Conservation (phyloP, 306 rosid species). For the Rosa multiflora region DNA sequence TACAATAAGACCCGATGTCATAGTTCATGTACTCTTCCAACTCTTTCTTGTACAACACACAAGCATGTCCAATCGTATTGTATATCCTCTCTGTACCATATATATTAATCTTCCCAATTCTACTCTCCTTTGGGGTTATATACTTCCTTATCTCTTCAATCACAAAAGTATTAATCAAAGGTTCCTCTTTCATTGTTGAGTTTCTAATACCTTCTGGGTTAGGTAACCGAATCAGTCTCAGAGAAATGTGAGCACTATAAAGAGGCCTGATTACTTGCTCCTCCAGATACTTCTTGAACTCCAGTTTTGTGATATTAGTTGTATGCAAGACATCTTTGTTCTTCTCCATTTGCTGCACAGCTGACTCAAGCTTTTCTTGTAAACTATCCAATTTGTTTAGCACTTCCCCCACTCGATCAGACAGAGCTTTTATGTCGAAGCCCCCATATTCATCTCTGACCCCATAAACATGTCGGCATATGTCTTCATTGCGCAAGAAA, state of each 20-base stretch:
- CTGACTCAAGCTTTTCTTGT: constrained; percentile 67
- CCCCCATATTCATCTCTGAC: constrained; percentile 41
- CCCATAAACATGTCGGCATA: constrained; percentile 51
- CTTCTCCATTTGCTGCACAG: constrained; percentile 57
- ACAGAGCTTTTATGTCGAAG: constrained; percentile 58
- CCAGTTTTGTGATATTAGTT: constrained; percentile 35
- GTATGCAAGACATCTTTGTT: constrained; percentile 37
- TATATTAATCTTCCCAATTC: constrained; percentile 54
- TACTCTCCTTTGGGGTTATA: constrained; percentile 78
- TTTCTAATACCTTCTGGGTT: constrained; percentile 45
- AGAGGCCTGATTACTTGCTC: constrained; percentile 79
- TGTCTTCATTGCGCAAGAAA: constrained; percentile 60
- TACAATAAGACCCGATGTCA: constrained; percentile 89
- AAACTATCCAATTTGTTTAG: constrained; percentile 53
- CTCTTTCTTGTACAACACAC: constrained; percentile 65
- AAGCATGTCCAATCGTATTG: constrained; percentile 90
- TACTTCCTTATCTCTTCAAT: constrained; percentile 88
- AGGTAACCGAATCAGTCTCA: constrained; percentile 68
- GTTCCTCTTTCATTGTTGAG: constrained; percentile 58
- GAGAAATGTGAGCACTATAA: constrained; percentile 61
- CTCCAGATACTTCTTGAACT: constrained; percentile 56
- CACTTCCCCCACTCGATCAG: constrained; percentile 65
- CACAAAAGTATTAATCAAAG: constrained; percentile 68
- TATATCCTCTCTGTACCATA: constrained; percentile 59
- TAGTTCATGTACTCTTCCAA: constrained; percentile 83